Conservation (phyloP, 2,329 filamentous ascomycete species). For the Colletotrichum noveboracense region DNA sequence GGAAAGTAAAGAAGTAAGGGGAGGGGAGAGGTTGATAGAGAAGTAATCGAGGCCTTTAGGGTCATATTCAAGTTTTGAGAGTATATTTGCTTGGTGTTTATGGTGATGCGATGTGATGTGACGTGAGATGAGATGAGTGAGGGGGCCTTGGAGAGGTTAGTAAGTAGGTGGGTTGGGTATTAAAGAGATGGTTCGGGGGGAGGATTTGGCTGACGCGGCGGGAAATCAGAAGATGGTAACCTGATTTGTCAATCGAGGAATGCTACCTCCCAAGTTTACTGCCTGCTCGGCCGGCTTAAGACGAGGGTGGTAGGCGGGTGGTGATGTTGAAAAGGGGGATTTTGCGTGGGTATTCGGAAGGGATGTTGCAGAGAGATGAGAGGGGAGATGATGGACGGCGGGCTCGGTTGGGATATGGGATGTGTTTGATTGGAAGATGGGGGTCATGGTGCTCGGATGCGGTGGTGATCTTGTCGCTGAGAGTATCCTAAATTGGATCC, state of each 20-base stretch:
- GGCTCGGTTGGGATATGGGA: too few relatives aligned
- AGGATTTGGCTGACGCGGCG: too few relatives aligned
- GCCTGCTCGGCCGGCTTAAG: too few relatives aligned
- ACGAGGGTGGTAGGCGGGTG: fast-evolving
- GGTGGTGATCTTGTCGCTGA: neutral
- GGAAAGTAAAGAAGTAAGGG: too few relatives aligned
- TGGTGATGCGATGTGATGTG: neutral
- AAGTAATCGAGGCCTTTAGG: neutral
- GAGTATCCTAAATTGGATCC: neutral
- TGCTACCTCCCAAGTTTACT: too few relatives aligned
- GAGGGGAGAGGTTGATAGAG: neutral
- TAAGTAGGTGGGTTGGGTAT: neutral
- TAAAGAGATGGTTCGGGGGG: fast-evolving
- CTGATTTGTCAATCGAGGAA: too few relatives aligned
- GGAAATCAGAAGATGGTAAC: too few relatives aligned
- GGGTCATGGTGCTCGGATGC: neutral
- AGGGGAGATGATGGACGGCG: too few relatives aligned
- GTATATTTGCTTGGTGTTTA: neutral
- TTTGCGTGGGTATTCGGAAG: too few relatives aligned
- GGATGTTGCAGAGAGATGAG: too few relatives aligned
- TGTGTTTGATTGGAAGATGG: too few relatives aligned
- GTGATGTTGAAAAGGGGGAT: too few relatives aligned
- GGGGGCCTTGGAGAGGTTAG: neutral
- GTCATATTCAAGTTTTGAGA: neutral
- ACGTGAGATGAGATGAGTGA: neutral